Percentiles rank a stretch among this genome's conserved stretches.
These are phyloP conservation scores for Apiospora saccharicola DNA, from an alignment of 2,329 filamentous ascomycete species.

Conservation along the genomic window DNA sequence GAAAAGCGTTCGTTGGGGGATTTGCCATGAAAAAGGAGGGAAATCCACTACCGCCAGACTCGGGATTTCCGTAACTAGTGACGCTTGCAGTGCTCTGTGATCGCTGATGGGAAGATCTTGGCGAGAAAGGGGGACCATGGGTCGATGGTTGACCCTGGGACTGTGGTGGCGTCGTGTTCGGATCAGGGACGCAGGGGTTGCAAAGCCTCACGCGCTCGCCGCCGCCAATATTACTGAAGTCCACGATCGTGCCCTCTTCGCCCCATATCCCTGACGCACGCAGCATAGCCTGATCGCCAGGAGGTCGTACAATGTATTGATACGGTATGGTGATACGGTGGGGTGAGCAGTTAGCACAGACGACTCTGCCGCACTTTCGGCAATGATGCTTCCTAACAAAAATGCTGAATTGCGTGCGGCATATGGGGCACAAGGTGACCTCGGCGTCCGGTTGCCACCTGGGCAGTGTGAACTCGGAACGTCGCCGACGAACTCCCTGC, in stretches of 20 bases:
- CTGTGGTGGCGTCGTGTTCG: slow-evolving; percentile 64
- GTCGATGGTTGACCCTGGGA: slow-evolving; percentile 45
- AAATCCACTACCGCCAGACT: slow-evolving; percentile 4
- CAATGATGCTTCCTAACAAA: slow-evolving; percentile 94
- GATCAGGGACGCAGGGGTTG: slow-evolving; percentile 69
- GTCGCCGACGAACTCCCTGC: slow-evolving; percentile 18
- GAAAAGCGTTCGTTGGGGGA: slow-evolving; percentile 46
- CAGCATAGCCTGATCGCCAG: slow-evolving; percentile 48
- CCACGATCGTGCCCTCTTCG: slow-evolving; percentile 50
- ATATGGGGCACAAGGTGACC: slow-evolving; percentile 85
- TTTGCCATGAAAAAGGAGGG: neutral
- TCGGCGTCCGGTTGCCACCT: slow-evolving; percentile 90
- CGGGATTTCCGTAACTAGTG: slow-evolving; percentile 40
- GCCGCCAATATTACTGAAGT: slow-evolving; percentile 56
- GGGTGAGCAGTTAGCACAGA: slow-evolving; percentile 88
- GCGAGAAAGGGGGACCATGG: slow-evolving; percentile 37
- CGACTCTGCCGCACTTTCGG: slow-evolving; percentile 92
- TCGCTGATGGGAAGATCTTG: slow-evolving; percentile 50
- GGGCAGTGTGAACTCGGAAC: slow-evolving; percentile 65
- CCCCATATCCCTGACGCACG: slow-evolving; percentile 47
- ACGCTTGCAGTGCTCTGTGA: slow-evolving; percentile 54
- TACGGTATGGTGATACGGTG: slow-evolving; percentile 94
- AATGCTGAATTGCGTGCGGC: slow-evolving; percentile 78
- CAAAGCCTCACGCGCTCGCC: slow-evolving; percentile 67
- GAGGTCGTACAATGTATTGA: slow-evolving; percentile 88